These are phyloP conservation scores for Hypoxylon rickii DNA, from an alignment of 495 filamentous ascomycete species.

Conservation along the genomic window DNA sequence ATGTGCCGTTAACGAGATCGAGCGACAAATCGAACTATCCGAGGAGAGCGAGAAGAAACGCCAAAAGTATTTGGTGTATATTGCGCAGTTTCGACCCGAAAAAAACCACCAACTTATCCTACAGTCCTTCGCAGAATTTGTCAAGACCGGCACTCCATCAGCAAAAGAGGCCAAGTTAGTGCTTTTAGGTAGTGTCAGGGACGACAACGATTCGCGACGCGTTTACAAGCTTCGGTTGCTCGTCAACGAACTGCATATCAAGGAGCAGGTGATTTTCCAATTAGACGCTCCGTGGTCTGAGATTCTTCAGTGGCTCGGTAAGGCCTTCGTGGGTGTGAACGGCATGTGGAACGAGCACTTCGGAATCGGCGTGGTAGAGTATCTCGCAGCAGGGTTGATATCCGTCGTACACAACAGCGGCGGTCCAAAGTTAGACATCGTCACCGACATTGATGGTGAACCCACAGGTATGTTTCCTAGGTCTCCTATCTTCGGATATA, in stretches of 20 bases:
- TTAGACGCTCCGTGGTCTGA: conserved; percentile 87
- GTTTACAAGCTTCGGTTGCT: conserved; percentile 90
- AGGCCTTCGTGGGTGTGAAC: conserved; percentile 83
- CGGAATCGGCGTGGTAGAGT: conserved; percentile 97
- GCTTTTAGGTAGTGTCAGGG: conserved; percentile 85
- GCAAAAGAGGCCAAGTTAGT: conserved; percentile 67
- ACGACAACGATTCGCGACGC: conserved; percentile 78
- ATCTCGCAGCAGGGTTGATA: conserved; percentile 92
- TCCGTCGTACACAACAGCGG: conserved; percentile 90
- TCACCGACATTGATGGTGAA: conserved; percentile 73
- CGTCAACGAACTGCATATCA: conserved; percentile 84
- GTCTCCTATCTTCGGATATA: not conserved
- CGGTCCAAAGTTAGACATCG: conserved; percentile 91
- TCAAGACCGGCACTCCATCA: conserved; percentile 46
- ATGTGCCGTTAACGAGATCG: conserved; percentile 82
- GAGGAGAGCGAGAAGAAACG: conserved; percentile 67
- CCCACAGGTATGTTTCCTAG: conserved; percentile 61
- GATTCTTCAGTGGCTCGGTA: conserved; percentile 75
- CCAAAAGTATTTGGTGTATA: conserved; percentile 77
- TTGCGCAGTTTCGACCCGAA: conserved; percentile 95
- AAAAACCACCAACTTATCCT: conserved; percentile 91
- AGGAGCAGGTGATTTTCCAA: conserved; percentile 81
- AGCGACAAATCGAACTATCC: conserved; percentile 69
- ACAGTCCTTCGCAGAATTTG: conserved; percentile 77
- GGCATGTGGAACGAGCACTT: conserved; percentile 99